phyloP scores from a whole-genome alignment of 176 grass and related monocot species.

The Bolboschoenus planiculmis region DNA sequence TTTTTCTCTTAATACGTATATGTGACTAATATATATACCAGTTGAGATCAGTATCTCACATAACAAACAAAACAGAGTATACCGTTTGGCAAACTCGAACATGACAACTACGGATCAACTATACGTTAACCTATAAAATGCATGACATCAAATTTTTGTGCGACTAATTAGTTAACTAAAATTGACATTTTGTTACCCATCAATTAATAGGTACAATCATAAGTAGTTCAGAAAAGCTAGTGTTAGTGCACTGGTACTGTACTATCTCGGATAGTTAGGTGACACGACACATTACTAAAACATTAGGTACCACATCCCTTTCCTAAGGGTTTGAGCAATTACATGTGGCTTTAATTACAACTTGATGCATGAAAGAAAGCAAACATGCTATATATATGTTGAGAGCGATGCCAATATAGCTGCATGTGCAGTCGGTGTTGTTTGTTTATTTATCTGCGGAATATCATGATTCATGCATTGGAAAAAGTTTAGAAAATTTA shows the following conservation, averaged over 20 bases:
- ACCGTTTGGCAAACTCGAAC: background rate
- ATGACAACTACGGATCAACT: background rate
- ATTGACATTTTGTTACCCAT: background rate
- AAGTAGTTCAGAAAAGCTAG: background rate
- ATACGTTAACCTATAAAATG: background rate
- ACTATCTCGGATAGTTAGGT: constrained; percentile 11
- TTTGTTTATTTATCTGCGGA: background rate
- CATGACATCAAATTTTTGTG: background rate
- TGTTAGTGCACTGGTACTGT: background rate
- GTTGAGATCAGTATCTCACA: background rate
- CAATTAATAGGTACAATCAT: background rate
- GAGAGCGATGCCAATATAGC: background rate
- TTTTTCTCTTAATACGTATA: background rate
- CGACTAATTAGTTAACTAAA: background rate
- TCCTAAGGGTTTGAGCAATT: constrained; percentile 16
- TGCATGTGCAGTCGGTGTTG: background rate
- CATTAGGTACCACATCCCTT: constrained; percentile 14
- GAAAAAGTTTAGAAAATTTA: background rate
- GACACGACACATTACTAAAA: background rate
- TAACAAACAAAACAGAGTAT: background rate
- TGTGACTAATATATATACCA: background rate
- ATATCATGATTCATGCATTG: constrained; percentile 3
- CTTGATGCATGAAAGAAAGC: background rate
- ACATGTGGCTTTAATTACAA: constrained; percentile 8
- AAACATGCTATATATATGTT: background rate